Base-by-base conservation (phyloP, 495 filamentous ascomycete species). In the Xylaria intraflava region DNA sequence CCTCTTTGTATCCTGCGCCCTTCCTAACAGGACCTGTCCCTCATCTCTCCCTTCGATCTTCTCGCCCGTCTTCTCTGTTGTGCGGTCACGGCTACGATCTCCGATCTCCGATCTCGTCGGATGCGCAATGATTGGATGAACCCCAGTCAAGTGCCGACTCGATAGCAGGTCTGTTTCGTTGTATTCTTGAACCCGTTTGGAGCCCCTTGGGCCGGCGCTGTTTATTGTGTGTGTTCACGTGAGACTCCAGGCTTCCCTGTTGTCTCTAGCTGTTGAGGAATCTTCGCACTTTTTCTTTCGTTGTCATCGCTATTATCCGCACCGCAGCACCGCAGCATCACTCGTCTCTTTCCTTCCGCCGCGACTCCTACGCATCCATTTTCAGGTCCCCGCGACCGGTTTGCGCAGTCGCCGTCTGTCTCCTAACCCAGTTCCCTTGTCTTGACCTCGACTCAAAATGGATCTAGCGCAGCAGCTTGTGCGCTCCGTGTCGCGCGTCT, bases 381-480 rank as follows among this genome's bases (percentile, higher is more conserved):
- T 8, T 17, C n/a, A 12, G 31, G 2, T 11, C 14, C 14, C 3
- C 35, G 16, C 35, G 35, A 38, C 35, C 16, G 35, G n/a, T n/a
- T 38, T 38, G 35, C 35, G 35, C 35, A 38, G 16, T 38, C 12
- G 4, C 14, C 31, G 31, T 12, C 31, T 33, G 2, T 38, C 35
- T 17, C 35, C 35, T 5, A 1, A 6, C 14, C 35, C 12, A n/a
- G 17, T 38, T 17, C 35, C 27, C 3, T 36, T 49, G 17, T 46
- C 39, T 24, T 51, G 22, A 3, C n/a, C 14, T 9, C 19, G 8
- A n/a, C 24, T 42, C 47, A 62, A 24, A 36, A 95, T 95, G 88
- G 88, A 95, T 66, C 79, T 93, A 43, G 89, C 90, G 30, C 87
- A 89, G 66, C 83, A 84, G 12, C 85, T 99, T 57, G 84, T 97